phyloP scores from a whole-genome alignment of 176 grass and related monocot species.

The Juncus inflexus region DNA sequence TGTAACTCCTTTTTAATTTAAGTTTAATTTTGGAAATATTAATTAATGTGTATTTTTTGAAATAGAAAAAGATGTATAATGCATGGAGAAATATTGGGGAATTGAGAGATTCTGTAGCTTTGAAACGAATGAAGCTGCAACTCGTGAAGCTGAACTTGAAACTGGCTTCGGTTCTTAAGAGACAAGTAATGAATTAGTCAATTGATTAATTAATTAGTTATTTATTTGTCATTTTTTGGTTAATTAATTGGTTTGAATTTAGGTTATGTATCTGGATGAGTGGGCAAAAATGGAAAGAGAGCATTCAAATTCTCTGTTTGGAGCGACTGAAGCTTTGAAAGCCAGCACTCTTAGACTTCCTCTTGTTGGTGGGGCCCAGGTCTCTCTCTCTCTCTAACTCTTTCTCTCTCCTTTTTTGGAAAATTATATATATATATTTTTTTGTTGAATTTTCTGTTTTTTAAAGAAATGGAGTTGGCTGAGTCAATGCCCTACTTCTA shows the following conservation, averaged over 20 bases:
- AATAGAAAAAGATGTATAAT: conserved; percentile 58
- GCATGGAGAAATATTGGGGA: conserved; percentile 69
- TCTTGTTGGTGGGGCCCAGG: conserved; percentile 89
- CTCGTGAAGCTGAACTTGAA: conserved; percentile 72
- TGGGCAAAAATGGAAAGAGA: conserved; percentile 75
- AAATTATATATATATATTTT: too few relatives aligned
- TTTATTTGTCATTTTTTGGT: conserved; percentile 8
- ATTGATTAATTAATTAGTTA: not conserved
- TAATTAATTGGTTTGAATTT: conserved; percentile 30
- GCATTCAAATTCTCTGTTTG: conserved; percentile 80
- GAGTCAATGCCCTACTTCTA: too few relatives aligned
- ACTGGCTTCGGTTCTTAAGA: conserved; percentile 63
- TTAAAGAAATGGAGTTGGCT: too few relatives aligned
- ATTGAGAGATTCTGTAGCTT: conserved; percentile 65
- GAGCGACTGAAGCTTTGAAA: conserved; percentile 76
- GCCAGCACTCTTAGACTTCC: conserved; percentile 97
- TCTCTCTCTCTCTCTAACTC: conserved; percentile 26
- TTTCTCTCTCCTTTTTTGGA: not conserved
- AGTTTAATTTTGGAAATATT: too few relatives aligned
- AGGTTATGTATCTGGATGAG: conserved; percentile 77
- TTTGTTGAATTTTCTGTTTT: too few relatives aligned
- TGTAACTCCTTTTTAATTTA: not conserved
- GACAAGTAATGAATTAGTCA: conserved; percentile 43
- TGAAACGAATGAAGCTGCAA: conserved; percentile 59
- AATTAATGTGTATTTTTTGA: not conserved